Percentiles rank a stretch among this genome's conserved stretches.
Conservation (phyloP, 768 basidiomycete genomes). For the Hygrocybe punicea region DNA sequence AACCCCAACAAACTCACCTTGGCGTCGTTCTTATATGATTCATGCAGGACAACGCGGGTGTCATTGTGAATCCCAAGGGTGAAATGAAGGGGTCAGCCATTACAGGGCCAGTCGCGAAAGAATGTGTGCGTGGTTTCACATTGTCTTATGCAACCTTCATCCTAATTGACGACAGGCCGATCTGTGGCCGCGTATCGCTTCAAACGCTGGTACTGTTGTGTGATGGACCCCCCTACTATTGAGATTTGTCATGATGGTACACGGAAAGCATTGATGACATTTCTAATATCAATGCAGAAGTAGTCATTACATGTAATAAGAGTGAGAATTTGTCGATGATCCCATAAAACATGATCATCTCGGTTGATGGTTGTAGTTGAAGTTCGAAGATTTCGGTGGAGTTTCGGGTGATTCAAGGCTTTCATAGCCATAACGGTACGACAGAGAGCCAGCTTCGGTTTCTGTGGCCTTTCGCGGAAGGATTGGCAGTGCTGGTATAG, state of each 20-base stretch:
- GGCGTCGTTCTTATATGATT: background rate
- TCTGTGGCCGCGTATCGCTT: conserved; percentile 98
- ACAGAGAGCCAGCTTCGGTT: background rate
- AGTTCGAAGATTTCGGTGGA: background rate
- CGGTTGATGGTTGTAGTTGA: no score
- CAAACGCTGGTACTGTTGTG: conserved; percentile 97
- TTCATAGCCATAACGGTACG: background rate
- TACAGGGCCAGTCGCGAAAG: conserved; percentile 97
- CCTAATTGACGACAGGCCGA: conserved; percentile 62
- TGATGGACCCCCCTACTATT: conserved; percentile 37
- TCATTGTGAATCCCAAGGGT: conserved; percentile 97
- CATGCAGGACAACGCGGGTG: conserved; percentile 84
- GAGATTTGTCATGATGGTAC: background rate
- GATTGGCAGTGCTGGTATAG: background rate
- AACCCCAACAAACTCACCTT: background rate
- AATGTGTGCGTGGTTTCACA: conserved; percentile 72
- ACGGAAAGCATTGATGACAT: background rate
- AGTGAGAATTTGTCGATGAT: background rate
- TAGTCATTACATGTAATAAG: background rate
- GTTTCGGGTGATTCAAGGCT: background rate
- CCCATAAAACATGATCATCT: background rate
- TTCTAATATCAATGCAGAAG: background rate
- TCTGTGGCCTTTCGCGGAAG: background rate
- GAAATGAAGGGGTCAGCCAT: conserved; percentile 99
- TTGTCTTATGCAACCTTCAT: conserved; percentile 2